Conservation (phyloP, 208 protist species). For the Novymonas esmeraldas region DNA sequence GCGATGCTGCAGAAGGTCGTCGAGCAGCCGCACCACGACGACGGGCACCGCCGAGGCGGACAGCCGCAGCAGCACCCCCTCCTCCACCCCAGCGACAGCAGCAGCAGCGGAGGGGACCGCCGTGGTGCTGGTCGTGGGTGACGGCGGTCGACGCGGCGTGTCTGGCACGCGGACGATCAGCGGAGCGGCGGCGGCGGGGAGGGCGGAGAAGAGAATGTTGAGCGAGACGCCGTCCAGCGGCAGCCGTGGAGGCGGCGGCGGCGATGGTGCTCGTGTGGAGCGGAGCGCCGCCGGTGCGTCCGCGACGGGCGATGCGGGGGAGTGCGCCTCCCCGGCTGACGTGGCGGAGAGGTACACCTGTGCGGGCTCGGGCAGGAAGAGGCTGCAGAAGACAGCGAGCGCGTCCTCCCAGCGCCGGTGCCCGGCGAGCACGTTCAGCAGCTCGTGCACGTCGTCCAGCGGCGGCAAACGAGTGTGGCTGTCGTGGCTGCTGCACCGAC, state of each 20-base stretch:
- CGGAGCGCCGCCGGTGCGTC: not conserved
- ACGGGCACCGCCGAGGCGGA: constrained; percentile 28
- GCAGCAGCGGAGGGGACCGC: too few relatives aligned
- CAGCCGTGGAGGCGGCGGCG: too few relatives aligned
- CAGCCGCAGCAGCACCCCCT: too few relatives aligned
- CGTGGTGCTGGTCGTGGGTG: not conserved
- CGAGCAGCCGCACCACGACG: constrained; percentile 51
- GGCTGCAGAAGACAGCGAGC: constrained; percentile 42
- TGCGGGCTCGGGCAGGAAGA: constrained; percentile 37
- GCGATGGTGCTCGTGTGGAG: too few relatives aligned
- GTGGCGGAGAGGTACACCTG: constrained; percentile 19
- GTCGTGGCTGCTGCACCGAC: not conserved
- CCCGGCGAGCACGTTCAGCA: constrained; percentile 60
- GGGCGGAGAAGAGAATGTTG: constrained; percentile 69
- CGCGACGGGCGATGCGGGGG: not conserved
- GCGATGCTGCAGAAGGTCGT: constrained; percentile 58
- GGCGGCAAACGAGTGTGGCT: constrained; percentile 8
- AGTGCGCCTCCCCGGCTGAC: not conserved
- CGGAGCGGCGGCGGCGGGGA: constrained; percentile 20
- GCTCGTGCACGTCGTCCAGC: constrained; percentile 47
- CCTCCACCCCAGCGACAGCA: too few relatives aligned
- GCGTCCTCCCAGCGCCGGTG: constrained; percentile 36
- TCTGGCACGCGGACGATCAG: not conserved
- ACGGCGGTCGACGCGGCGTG: not conserved
- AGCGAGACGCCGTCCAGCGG: constrained; percentile 45